Conservation (phyloP, 2,329 filamentous ascomycete genomes). For the Aspergillus nomiae region DNA sequence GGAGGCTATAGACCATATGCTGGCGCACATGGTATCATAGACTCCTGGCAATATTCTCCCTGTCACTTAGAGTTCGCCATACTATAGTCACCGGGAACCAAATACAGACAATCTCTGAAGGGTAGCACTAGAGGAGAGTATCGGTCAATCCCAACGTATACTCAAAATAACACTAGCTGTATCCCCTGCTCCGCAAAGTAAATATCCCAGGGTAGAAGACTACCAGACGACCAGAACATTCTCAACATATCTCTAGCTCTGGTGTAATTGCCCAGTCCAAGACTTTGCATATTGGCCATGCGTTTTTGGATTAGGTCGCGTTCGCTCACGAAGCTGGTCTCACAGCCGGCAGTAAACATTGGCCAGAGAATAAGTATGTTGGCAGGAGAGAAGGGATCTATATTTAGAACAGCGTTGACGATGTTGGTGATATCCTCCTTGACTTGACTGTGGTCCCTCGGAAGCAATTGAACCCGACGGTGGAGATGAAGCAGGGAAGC, state of each 20-base stretch:
- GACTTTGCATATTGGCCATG: slow-evolving; percentile 30
- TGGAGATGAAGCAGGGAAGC: slow-evolving; percentile 32
- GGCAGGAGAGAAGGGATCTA: slow-evolving; percentile 24
- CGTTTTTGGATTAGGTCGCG: slow-evolving; percentile 23
- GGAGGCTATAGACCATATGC: background rate
- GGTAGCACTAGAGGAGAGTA: background rate
- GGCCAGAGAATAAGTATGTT: slow-evolving; percentile 36
- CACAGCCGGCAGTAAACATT: slow-evolving; percentile 35
- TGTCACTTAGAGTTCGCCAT: background rate
- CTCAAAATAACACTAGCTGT: slow-evolving; percentile 29
- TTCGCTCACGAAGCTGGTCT: slow-evolving; percentile 22
- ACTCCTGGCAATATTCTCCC: background rate
- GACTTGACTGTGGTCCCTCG: slow-evolving; percentile 21
- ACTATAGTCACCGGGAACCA: background rate
- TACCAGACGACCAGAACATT: slow-evolving; percentile 25
- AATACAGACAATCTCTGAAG: no score
- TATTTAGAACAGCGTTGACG: slow-evolving; percentile 19
- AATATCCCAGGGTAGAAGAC: slow-evolving; percentile 22
- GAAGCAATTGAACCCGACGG: slow-evolving; percentile 25
- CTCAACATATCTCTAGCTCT: slow-evolving; percentile 23
- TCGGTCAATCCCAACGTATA: background rate
- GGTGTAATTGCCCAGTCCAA: slow-evolving; percentile 34
- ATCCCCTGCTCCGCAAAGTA: slow-evolving; percentile 23
- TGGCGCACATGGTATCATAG: background rate
- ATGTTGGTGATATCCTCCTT: slow-evolving; percentile 22